Evolutionary conservation across 768 basidiomycete genomes (phyloP).

Genomic region (Punctularia strigosozonata): DNA sequence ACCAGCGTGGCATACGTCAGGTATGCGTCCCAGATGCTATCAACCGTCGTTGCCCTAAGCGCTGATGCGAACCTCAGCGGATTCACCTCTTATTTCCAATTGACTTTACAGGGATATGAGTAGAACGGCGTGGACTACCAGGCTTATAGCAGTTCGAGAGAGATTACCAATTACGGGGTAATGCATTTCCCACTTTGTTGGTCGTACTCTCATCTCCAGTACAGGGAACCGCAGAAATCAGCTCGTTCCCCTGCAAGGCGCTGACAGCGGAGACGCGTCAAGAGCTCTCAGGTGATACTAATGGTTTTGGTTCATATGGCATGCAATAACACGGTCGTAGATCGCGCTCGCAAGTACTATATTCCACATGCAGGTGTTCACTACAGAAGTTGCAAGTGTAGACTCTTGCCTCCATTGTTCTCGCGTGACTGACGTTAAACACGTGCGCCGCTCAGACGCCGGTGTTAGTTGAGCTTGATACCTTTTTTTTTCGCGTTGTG

Average conservation of each 20-base stretch:
- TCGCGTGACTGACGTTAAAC: background rate
- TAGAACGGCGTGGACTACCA: background rate
- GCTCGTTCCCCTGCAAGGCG: conserved; percentile 4
- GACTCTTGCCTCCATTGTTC: background rate
- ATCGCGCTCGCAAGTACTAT: conserved; percentile 8
- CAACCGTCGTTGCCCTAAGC: too few relatives aligned
- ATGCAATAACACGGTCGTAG: conserved; percentile 1
- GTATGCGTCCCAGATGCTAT: too few relatives aligned
- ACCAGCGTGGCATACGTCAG: background rate
- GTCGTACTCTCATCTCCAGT: background rate
- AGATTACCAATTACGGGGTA: background rate
- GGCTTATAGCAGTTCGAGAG: background rate
- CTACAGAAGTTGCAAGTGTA: conserved; percentile 9
- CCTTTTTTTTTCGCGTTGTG: background rate
- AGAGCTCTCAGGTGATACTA: conserved; percentile 5
- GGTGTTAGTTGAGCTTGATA: conserved; percentile 5
- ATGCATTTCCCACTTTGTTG: background rate
- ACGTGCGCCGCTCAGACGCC: conserved; percentile 4
- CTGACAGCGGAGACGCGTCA: conserved; percentile 5
- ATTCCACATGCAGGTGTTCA: conserved; percentile 9
- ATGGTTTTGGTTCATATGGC: background rate
- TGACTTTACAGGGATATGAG: background rate
- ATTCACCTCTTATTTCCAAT: background rate
- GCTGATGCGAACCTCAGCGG: too few relatives aligned
- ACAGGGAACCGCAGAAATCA: conserved; percentile 8